Conservation (phyloP, 225 moss, liverwort and hornwort species). For the Climacium dendroides region DNA sequence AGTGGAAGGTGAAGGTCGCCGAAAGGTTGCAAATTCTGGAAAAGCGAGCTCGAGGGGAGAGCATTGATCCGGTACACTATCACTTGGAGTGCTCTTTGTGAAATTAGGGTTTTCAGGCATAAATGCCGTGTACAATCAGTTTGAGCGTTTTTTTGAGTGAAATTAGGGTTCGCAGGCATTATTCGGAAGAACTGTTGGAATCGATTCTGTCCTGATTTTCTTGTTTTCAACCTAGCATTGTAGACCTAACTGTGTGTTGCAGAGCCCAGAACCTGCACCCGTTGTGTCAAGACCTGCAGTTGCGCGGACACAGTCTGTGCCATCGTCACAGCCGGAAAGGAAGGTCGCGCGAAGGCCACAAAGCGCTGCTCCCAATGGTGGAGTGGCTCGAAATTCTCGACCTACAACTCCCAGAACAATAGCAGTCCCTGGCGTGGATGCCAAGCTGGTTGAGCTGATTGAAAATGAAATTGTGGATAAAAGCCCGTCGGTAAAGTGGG, state of each 20-base stretch:
- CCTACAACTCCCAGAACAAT: slow-evolving; percentile 10
- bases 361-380: slow-evolving; percentile 8
- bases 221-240: background rate
- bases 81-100: background rate
- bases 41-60: slow-evolving; percentile 26
- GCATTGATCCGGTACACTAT: slow-evolving; percentile 28
- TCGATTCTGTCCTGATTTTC: background rate
- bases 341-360: slow-evolving; percentile 15
- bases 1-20: slow-evolving; percentile 65
- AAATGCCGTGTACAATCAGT: background rate
- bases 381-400: slow-evolving; percentile 12
- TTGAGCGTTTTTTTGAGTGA: background rate
- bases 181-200: background rate
- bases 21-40: slow-evolving; percentile 66
- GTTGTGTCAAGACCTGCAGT: slow-evolving; percentile 5
- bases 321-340: slow-evolving; percentile 8
- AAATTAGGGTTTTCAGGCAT: background rate
- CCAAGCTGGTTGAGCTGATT: slow-evolving; percentile 76
- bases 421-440: slow-evolving; percentile 76
- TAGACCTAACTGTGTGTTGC: background rate
- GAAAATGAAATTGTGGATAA: slow-evolving; percentile 91
- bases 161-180: background rate
- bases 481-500: slow-evolving; percentile 88
- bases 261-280: slow-evolving; percentile 20
- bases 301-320: slow-evolving; percentile 9